Evolutionary conservation across 805 yeast genomes (phyloP).

Genomic region (Komagataella kurtzmanii): DNA sequence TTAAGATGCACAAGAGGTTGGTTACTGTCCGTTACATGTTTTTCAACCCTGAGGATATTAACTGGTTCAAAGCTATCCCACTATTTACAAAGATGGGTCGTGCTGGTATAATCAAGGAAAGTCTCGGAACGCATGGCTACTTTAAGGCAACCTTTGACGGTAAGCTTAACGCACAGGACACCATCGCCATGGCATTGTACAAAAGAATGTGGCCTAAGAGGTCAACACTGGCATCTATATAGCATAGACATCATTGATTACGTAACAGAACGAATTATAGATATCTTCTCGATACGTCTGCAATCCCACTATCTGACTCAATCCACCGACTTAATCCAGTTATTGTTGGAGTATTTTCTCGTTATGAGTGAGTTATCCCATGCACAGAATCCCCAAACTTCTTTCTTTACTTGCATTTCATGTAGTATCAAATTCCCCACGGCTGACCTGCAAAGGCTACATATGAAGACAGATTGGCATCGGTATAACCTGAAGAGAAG

Average conservation of each 20-base stretch:
- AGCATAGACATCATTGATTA: not conserved
- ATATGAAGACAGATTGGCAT: constrained; percentile 39
- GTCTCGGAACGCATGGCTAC: constrained; percentile 97
- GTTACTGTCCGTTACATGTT: constrained; percentile 96
- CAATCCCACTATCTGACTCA: no score
- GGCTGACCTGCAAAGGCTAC: constrained; percentile 28
- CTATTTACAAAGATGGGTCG: constrained; percentile 88
- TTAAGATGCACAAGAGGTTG: constrained; percentile 85
- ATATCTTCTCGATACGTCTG: no score
- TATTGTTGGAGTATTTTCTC: not conserved
- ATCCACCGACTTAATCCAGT: not conserved
- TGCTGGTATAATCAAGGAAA: constrained; percentile 87
- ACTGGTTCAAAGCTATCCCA: constrained; percentile 83
- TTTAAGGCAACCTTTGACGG: constrained; percentile 94
- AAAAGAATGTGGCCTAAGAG: constrained; percentile 85
- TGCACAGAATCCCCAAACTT: constrained; percentile 15
- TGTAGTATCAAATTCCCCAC: constrained; percentile 27
- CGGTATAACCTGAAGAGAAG: constrained; percentile 34
- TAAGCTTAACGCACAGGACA: constrained; percentile 81
- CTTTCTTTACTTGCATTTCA: constrained; percentile 29
- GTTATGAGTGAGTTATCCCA: constrained; percentile 9
- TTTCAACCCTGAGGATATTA: constrained; percentile 81
- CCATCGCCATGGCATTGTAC: constrained; percentile 85
- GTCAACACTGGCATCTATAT: constrained; percentile 11
- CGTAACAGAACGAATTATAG: not conserved